Evolutionary conservation across 2,329 filamentous ascomycete species (phyloP).

Genomic region (Colletotrichum sp.): DNA sequence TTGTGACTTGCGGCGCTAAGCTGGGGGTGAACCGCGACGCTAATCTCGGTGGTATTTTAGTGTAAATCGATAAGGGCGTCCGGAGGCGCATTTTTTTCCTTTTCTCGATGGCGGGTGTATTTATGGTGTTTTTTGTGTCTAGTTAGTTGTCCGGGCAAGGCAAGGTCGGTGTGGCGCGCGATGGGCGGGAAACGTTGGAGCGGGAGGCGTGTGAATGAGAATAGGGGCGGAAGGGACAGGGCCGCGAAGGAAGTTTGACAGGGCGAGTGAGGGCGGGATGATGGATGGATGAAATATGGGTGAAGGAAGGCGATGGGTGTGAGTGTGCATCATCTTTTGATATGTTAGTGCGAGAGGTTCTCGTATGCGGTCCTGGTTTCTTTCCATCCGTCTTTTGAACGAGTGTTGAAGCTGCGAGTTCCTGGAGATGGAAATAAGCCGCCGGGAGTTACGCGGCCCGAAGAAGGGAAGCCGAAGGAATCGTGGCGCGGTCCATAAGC

Average conservation of each 20-base stretch:
- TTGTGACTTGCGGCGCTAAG: neutral
- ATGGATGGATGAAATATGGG: neutral
- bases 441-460: neutral
- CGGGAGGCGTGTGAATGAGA: neutral
- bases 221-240: neutral
- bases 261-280: neutral
- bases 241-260: neutral
- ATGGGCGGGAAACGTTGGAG: neutral
- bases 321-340: neutral
- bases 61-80: neutral
- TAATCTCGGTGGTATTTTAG: neutral
- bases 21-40: neutral
- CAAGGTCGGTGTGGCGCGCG: neutral
- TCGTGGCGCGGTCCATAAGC: neutral
- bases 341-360: fast-evolving
- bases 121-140: neutral
- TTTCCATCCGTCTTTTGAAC: fast-evolving
- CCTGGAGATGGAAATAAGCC: neutral
- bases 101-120: neutral
- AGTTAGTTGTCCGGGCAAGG: neutral
- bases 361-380: neutral
- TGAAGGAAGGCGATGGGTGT: neutral
- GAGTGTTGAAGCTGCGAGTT: neutral
- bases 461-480: neutral
- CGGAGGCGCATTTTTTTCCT: neutral